Percentiles rank a stretch among this genome's conserved stretches.
These are phyloP conservation scores for Aspergillus nanangensis DNA, from an alignment of 495 filamentous ascomycete genomes.

Conservation along the genomic window DNA sequence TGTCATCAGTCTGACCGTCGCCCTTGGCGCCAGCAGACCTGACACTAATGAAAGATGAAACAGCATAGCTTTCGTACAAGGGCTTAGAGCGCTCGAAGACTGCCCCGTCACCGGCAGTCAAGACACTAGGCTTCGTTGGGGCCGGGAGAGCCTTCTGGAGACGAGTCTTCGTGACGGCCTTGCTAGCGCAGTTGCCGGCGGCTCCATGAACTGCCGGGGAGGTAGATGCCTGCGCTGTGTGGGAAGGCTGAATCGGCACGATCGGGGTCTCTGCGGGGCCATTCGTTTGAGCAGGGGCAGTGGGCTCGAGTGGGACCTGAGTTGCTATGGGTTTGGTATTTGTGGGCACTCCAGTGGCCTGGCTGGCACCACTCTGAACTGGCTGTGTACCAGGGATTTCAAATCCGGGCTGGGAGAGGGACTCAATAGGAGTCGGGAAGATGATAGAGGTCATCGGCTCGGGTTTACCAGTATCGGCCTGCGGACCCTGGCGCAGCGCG, in stretches of 20 bases:
- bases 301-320: not conserved
- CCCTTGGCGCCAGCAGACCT: slow-evolving; percentile 75
- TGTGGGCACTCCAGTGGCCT: slow-evolving; percentile 5
- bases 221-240: slow-evolving; percentile 2
- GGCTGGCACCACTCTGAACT: no score
- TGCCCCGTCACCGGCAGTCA: slow-evolving; percentile 38
- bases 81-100: slow-evolving; percentile 67
- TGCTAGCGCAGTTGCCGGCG: slow-evolving; percentile 29
- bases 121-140: slow-evolving; percentile 30
- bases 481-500: not conserved
- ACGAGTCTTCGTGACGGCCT: slow-evolving; percentile 29
- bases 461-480: not conserved
- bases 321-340: not conserved
- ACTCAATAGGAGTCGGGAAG: not conserved
- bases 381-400: not conserved
- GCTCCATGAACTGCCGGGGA: slow-evolving; percentile 19
- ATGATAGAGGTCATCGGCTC: not conserved
- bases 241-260: not conserved
- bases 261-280: not conserved
- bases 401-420: not conserved
- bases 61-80: slow-evolving; percentile 52
- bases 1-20: slow-evolving; percentile 60
- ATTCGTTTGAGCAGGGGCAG: slow-evolving; percentile 1
- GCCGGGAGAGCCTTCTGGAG: slow-evolving; percentile 34
- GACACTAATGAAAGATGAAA: slow-evolving; percentile 60